Evolutionary conservation across 495 filamentous ascomycete genomes (phyloP).

Genomic region (Ascodesmis nigricans): DNA sequence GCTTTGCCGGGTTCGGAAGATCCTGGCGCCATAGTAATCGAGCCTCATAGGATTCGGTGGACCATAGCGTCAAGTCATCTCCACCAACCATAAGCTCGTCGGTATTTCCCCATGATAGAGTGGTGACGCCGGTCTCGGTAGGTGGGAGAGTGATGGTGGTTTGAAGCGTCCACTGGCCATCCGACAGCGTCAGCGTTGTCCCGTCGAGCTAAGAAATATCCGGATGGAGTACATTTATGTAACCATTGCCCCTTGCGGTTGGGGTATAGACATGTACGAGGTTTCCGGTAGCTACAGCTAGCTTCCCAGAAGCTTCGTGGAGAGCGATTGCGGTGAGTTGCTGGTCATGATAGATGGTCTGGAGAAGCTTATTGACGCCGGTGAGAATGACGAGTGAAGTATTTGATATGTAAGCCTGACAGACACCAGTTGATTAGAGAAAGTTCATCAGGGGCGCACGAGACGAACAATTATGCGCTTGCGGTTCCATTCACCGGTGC

Average conservation of each 20-base stretch:
- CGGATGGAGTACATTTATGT: constrained; percentile 45
- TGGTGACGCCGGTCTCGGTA: constrained; percentile 23
- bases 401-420: constrained; percentile 70
- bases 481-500: constrained; percentile 61
- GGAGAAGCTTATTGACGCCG: constrained; percentile 50
- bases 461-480: constrained; percentile 55
- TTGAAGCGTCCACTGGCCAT: constrained; percentile 31
- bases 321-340: constrained; percentile 53
- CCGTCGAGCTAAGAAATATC: too few species aligned
- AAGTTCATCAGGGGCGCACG: background rate
- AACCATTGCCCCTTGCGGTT: constrained; percentile 44
- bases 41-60: constrained; percentile 27
- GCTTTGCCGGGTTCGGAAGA: constrained; percentile 50
- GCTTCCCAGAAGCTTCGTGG: constrained; percentile 64
- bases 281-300: constrained; percentile 46
- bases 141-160: constrained; percentile 19
- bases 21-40: constrained; percentile 45
- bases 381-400: constrained; percentile 65
- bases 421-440: background rate
- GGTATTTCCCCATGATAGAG: constrained; percentile 65
- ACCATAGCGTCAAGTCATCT: constrained; percentile 48
- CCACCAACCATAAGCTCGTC: constrained; percentile 67
- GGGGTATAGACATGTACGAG: constrained; percentile 60
- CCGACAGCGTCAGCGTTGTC: constrained; percentile 8
- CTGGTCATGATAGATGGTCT: constrained; percentile 75